phyloP scores from a whole-genome alignment of 192 early-diverging fungal genomes.

The Coemansia asiatica region DNA sequence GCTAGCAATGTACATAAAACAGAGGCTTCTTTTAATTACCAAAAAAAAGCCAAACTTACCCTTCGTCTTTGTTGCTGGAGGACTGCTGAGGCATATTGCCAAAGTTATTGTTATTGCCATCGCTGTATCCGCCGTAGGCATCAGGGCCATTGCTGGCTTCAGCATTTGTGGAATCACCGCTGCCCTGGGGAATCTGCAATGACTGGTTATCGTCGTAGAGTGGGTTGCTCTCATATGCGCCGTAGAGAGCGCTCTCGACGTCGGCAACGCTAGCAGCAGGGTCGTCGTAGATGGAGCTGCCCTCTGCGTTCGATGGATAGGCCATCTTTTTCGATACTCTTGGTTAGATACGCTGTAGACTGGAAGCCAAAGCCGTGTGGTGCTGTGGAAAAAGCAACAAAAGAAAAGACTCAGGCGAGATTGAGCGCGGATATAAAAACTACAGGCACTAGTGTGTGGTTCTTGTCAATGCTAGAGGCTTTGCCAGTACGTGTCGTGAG shows the following conservation, averaged over 20 bases:
- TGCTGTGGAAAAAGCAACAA: no score
- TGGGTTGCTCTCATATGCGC: constrained; percentile 26
- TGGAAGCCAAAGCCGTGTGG: no score
- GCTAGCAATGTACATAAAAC: constrained; percentile 10
- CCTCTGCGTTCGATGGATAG: constrained; percentile 13
- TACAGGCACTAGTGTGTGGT: no score
- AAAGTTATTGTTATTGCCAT: not conserved
- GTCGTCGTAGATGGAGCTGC: constrained; percentile 43
- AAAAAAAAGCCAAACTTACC: constrained; percentile 26
- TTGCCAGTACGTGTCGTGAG: no score
- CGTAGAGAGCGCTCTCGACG: constrained; percentile 6
- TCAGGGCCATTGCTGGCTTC: constrained; percentile 6
- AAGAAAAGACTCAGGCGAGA: no score
- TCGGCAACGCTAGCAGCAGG: constrained; percentile 2
- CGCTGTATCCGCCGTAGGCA: not conserved
- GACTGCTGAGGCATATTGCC: not conserved
- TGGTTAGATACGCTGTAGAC: not conserved
- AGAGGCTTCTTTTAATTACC: not conserved
- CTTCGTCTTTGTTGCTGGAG: constrained; percentile 33
- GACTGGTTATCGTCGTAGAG: constrained; percentile 43
- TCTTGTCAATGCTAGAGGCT: no score
- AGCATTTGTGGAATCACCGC: not conserved
- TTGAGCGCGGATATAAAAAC: no score
- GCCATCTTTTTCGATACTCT: constrained; percentile 22
- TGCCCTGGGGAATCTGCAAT: constrained; percentile 24